phyloP scores from a whole-genome alignment of 2,329 filamentous ascomycete genomes.

The Cadophora luteo-olivacea region DNA sequence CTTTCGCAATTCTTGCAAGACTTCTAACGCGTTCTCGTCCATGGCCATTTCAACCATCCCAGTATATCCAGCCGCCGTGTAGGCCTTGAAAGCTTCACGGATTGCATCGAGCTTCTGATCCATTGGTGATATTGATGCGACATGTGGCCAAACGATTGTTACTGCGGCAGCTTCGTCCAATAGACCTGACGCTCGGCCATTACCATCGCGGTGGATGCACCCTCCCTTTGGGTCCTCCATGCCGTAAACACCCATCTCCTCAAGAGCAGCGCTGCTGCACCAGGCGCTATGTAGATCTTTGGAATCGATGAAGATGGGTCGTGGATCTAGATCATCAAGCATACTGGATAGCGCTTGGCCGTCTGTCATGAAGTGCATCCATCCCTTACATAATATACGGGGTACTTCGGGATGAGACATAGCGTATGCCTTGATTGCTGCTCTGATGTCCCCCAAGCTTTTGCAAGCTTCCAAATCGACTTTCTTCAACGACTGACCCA shows the following conservation, averaged over 20 bases:
- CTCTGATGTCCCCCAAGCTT: conserved; percentile 55
- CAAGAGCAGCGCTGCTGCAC: conserved; percentile 59
- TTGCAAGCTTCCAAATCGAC: conserved; percentile 54
- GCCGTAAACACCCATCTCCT: conserved; percentile 53
- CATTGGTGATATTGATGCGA: conserved; percentile 55
- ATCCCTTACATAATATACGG: conserved; percentile 58
- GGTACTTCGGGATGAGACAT: conserved; percentile 51
- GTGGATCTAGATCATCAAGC: conserved; percentile 57
- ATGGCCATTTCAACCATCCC: conserved; percentile 65
- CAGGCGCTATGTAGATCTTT: conserved; percentile 64
- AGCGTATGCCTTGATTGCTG: conserved; percentile 53
- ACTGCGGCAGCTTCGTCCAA: conserved; percentile 61
- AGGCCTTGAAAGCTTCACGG: conserved; percentile 54
- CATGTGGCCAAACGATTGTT: conserved; percentile 60
- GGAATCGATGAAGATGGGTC: conserved; percentile 62
- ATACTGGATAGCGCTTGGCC: conserved; percentile 55
- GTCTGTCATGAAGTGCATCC: conserved; percentile 63
- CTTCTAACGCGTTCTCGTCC: conserved; percentile 61
- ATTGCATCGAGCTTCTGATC: conserved; percentile 56
- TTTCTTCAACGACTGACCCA: conserved; percentile 61
- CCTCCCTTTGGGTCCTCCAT: conserved; percentile 46
- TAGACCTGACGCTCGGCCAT: conserved; percentile 56
- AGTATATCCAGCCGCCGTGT: conserved; percentile 58
- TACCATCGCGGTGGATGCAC: conserved; percentile 55
- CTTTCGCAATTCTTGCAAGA: conserved; percentile 51